Conservation (phyloP, 371 early-diverging fungal species). For the Fennellomyces sp. region DNA sequence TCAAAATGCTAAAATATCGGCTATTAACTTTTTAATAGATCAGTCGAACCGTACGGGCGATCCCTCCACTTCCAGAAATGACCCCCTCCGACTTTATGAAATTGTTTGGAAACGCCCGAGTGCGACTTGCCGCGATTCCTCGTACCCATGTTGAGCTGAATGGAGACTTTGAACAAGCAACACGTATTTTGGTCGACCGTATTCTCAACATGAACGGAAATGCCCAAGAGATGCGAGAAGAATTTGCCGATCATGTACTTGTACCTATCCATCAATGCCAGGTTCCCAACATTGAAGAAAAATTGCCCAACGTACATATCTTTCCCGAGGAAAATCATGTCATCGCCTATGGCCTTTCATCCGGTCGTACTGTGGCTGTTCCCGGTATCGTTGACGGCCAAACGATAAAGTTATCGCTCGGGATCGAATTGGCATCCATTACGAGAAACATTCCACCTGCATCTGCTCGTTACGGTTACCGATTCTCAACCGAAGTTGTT, state of each 20-base stretch:
- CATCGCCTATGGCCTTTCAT: constrained; percentile 60
- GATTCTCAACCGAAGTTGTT: constrained; percentile 53
- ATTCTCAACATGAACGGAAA: constrained; percentile 26
- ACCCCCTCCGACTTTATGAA: constrained; percentile 54
- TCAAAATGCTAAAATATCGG: too few relatives aligned
- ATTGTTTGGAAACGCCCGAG: constrained; percentile 48
- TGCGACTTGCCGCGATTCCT: constrained; percentile 60
- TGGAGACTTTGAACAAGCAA: constrained; percentile 51
- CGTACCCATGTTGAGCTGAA: constrained; percentile 42
- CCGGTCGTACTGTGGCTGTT: constrained; percentile 67
- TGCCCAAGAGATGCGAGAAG: too few relatives aligned
- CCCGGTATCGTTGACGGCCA: constrained; percentile 38
- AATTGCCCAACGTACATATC: constrained; percentile 48
- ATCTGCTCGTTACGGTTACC: constrained; percentile 68
- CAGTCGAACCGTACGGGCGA: too few relatives aligned
- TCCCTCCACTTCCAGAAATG: too few relatives aligned
- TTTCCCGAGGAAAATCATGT: constrained; percentile 39
- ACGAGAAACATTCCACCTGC: constrained; percentile 76
- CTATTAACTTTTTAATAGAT: too few relatives aligned
- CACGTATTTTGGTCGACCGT: constrained; percentile 31
- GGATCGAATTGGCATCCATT: constrained; percentile 70
- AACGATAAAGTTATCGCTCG: constrained; percentile 66
- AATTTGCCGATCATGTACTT: constrained; percentile 32
- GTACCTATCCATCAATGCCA: constrained; percentile 73
- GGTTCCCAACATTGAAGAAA: constrained; percentile 56